A percentile compares a stretch with the other conserved stretches of the same genome.
Evolutionary conservation across 2,329 filamentous ascomycete species (phyloP).

Genomic region (Fusarium keratoplasticum): DNA sequence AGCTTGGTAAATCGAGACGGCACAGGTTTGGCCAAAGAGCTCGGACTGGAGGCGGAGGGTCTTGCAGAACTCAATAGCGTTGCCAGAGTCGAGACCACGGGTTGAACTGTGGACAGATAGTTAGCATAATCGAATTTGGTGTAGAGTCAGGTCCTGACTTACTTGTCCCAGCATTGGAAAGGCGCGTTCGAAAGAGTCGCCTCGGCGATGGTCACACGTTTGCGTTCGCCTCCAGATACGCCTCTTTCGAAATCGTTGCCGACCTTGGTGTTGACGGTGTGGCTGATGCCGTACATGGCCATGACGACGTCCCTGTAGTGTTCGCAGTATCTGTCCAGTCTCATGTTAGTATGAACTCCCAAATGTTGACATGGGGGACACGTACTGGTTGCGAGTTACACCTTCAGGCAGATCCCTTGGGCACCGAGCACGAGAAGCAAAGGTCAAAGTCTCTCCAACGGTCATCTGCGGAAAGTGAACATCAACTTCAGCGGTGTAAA

Average conservation of each 20-base stretch:
- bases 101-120: constrained; percentile 49
- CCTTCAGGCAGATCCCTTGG: constrained; percentile 68
- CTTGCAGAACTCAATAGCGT: constrained; percentile 72
- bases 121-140: background rate
- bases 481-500: constrained; percentile 84
- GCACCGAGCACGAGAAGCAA: constrained; percentile 76
- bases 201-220: constrained; percentile 52
- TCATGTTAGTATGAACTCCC: background rate
- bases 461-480: constrained; percentile 79
- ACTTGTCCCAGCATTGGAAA: constrained; percentile 77
- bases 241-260: constrained; percentile 74
- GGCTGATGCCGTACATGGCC: constrained; percentile 76
- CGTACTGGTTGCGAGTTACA: constrained; percentile 61
- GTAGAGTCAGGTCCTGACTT: background rate
- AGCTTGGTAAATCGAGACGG: constrained; percentile 74
- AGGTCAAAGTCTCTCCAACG: constrained; percentile 79
- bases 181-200: constrained; percentile 48
- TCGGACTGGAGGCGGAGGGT: constrained; percentile 70
- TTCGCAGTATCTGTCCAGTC: constrained; percentile 37
- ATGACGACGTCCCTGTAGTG: constrained; percentile 75
- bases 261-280: constrained; percentile 74
- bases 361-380: constrained; percentile 31
- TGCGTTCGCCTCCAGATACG: constrained; percentile 63
- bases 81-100: constrained; percentile 70
- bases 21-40: constrained; percentile 65